A percentile compares a stretch with the other conserved stretches of the same genome.
Conservation (phyloP, 179 eudicot species). For the Beta lomatogona region DNA sequence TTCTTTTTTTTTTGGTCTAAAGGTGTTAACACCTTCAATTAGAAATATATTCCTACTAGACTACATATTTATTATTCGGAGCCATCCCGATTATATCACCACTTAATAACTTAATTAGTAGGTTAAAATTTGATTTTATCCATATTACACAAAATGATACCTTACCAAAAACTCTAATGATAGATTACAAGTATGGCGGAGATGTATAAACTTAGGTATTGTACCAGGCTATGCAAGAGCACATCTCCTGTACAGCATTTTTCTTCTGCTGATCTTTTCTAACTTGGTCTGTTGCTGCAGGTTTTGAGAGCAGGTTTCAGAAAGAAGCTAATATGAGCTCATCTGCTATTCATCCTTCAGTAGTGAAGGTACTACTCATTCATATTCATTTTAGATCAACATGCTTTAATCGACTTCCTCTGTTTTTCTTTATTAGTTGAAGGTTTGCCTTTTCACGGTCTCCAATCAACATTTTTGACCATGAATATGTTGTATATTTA, state of each 20-base stretch:
- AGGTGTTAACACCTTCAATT: not conserved
- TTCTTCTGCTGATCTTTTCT: not conserved
- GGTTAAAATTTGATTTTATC: not conserved
- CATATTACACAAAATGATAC: not conserved
- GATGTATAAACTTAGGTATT: not conserved
- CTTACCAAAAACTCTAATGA: not conserved
- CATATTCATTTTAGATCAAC: not conserved
- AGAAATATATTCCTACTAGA: not conserved
- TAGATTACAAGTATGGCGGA: not conserved
- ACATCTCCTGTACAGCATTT: not conserved
- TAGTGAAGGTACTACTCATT: slow-evolving; percentile 61
- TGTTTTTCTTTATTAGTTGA: not conserved
- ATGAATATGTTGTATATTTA: too few relatives aligned
- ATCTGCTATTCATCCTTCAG: slow-evolving; percentile 85
- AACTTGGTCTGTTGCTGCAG: slow-evolving; percentile 37
- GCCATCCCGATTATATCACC: not conserved
- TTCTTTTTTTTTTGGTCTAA: not conserved
- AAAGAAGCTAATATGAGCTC: slow-evolving; percentile 83
- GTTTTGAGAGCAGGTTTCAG: slow-evolving; percentile 90
- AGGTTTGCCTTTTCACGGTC: too few relatives aligned
- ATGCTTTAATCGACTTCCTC: not conserved
- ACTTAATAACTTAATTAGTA: not conserved
- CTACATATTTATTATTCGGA: not conserved
- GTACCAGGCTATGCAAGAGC: too few relatives aligned
- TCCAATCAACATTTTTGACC: too few relatives aligned